phyloP scores from a whole-genome alignment of 805 yeast species.

The Cyberlindnera subsufficiens region DNA sequence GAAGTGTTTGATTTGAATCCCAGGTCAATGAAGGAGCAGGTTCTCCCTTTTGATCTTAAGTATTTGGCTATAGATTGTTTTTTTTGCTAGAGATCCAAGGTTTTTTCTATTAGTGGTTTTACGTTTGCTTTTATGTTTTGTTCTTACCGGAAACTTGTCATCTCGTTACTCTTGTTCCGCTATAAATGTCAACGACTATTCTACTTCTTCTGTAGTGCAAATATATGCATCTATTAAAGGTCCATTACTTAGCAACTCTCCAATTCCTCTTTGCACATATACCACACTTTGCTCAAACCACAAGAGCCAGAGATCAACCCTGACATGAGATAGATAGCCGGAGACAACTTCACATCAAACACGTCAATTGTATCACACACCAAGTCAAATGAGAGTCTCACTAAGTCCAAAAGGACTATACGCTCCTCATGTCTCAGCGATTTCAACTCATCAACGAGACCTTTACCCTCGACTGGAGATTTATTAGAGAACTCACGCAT shows the following conservation, averaged over 20 bases:
- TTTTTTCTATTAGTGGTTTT: no score
- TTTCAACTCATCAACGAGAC: constrained; percentile 23
- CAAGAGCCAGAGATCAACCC: constrained; percentile 21
- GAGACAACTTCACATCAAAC: constrained; percentile 29
- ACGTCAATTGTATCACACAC: constrained; percentile 42
- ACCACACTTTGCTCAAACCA: constrained; percentile 24
- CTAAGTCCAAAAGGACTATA: constrained; percentile 33
- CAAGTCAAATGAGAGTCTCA: constrained; percentile 40
- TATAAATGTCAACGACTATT: no score
- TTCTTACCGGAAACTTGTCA: no score
- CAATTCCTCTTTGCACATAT: constrained; percentile 15
- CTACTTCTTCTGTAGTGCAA: no score
- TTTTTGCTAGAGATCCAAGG: background rate
- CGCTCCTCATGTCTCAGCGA: constrained; percentile 30
- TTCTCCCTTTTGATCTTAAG: background rate
- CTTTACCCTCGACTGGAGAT: constrained; percentile 12
- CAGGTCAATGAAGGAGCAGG: background rate
- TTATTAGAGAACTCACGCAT: constrained; percentile 24
- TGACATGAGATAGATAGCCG: constrained; percentile 15
- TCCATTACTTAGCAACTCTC: background rate
- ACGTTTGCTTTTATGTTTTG: no score
- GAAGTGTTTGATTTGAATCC: background rate
- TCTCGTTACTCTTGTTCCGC: no score
- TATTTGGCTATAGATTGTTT: background rate
- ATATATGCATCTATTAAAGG: no score